These are phyloP conservation scores for Setomelanomma holmii DNA, from an alignment of 2,329 filamentous ascomycete genomes.

Conservation along the genomic window DNA sequence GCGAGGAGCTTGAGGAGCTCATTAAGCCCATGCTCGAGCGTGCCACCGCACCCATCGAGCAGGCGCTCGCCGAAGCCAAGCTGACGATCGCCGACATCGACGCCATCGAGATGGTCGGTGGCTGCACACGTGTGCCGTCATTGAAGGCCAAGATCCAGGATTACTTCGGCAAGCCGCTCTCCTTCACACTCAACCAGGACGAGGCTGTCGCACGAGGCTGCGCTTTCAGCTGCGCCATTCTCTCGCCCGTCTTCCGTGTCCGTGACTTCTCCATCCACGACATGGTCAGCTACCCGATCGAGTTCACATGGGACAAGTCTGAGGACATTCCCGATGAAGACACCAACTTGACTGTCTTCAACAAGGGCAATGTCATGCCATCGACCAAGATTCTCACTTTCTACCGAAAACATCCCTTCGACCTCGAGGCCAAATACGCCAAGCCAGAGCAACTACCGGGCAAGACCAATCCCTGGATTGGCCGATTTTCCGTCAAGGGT, in stretches of 20 bases:
- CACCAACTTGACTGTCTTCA: constrained; percentile 95
- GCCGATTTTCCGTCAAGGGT: constrained; percentile 95
- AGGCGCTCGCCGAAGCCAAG: constrained; percentile 92
- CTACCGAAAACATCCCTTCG: constrained; percentile 97
- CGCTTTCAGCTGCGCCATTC: constrained; percentile 96
- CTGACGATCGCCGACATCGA: constrained; percentile 93
- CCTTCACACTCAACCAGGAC: constrained; percentile 97
- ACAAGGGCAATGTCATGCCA: constrained; percentile 94
- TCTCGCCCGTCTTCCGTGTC: constrained; percentile 97
- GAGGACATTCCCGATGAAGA: constrained; percentile 98
- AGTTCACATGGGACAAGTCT: constrained; percentile 99
- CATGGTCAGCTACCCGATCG: constrained; percentile 96
- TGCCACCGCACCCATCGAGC: constrained; percentile 77
- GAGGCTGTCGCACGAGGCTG: constrained; percentile 95
- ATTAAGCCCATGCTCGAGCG: constrained; percentile 83
- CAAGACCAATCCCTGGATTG: constrained; percentile 93
- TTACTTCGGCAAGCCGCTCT: constrained; percentile 90
- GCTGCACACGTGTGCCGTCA: constrained; percentile 89
- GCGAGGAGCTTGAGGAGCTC: constrained; percentile 91
- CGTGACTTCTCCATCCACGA: constrained; percentile 98
- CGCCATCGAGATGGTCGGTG: constrained; percentile 89
- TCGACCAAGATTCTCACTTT: constrained; percentile 99
- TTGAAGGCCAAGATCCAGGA: constrained; percentile 88
- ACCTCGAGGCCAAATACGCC: constrained; percentile 92
- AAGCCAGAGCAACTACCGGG: constrained; percentile 86